Percentiles rank a stretch among this genome's conserved stretches.
phyloP scores from a whole-genome alignment of 441 rosid species.

The Mallotus japonicus region DNA sequence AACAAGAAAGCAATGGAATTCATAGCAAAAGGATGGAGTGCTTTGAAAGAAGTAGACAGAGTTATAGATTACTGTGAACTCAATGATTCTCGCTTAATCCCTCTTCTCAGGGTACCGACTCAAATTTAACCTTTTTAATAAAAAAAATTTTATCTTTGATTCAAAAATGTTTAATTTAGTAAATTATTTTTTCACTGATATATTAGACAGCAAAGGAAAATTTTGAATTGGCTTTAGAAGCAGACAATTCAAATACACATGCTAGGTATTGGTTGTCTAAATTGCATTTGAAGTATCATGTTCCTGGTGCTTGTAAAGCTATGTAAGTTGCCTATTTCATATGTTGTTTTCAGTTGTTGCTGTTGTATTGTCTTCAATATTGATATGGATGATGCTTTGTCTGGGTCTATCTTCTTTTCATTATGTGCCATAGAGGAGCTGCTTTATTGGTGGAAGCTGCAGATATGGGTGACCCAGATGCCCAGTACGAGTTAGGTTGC shows the following conservation, averaged over 20 bases:
- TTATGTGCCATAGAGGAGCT: slow-evolving; percentile 60
- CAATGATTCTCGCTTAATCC: slow-evolving; percentile 81
- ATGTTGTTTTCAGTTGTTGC: not conserved
- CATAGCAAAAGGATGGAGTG: slow-evolving; percentile 83
- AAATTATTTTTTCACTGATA: no score
- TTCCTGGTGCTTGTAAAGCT: slow-evolving; percentile 80
- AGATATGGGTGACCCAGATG: slow-evolving; percentile 31
- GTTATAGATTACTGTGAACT: slow-evolving; percentile 82
- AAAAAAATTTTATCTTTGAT: no score
- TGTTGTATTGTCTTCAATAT: not conserved
- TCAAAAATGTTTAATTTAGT: no score
- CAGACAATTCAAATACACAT: slow-evolving; percentile 74
- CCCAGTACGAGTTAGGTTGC: slow-evolving; percentile 81
- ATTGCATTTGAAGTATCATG: slow-evolving; percentile 85
- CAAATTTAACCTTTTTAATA: no score
- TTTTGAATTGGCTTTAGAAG: slow-evolving; percentile 84
- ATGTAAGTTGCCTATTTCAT: slow-evolving; percentile 42
- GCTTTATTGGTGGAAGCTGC: slow-evolving; percentile 92
- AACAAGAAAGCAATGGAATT: slow-evolving; percentile 88
- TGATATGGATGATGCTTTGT: slow-evolving; percentile 4
- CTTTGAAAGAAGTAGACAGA: slow-evolving; percentile 83
- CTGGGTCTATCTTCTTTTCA: not conserved
- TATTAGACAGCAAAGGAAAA: slow-evolving; percentile 86
- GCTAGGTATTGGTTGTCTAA: slow-evolving; percentile 86
- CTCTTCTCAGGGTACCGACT: slow-evolving; percentile 63